Evolutionary conservation across 2,329 filamentous ascomycete genomes (phyloP).

Genomic region (Elsinoe necatrix): DNA sequence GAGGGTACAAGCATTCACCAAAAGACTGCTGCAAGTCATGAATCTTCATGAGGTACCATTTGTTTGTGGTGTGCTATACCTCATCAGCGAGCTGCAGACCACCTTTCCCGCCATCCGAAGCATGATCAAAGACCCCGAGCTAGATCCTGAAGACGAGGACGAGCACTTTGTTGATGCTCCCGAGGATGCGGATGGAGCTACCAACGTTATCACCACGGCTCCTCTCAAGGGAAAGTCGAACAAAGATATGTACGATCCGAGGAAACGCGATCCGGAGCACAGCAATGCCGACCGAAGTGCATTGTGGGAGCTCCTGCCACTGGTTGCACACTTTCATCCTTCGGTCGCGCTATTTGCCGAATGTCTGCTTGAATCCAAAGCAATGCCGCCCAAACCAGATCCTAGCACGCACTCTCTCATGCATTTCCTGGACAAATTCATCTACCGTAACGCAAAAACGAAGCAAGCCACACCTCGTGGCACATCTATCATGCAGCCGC

Average conservation of each 20-base stretch:
- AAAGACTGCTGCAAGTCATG: slow-evolving; percentile 80
- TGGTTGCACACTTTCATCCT: slow-evolving; percentile 79
- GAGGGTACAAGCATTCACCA: slow-evolving; percentile 90
- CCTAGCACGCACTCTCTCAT: slow-evolving; percentile 83
- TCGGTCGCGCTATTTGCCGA: slow-evolving; percentile 79
- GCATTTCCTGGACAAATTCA: slow-evolving; percentile 94
- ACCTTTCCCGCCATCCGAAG: slow-evolving; percentile 73
- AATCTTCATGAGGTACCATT: slow-evolving; percentile 88
- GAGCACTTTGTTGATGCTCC: slow-evolving; percentile 61
- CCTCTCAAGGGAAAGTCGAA: slow-evolving; percentile 17
- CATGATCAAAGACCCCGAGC: slow-evolving; percentile 72
- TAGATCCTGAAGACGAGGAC: slow-evolving; percentile 62
- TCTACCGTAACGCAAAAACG: slow-evolving; percentile 88
- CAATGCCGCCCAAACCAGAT: slow-evolving; percentile 79
- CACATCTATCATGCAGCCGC: slow-evolving; percentile 91
- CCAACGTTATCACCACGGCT: slow-evolving; percentile 24
- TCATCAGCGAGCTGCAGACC: slow-evolving; percentile 70
- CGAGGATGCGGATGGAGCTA: slow-evolving; percentile 41
- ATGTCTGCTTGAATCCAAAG: slow-evolving; percentile 58
- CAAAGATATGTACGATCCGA: slow-evolving; percentile 60
- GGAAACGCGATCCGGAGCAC: slow-evolving; percentile 84
- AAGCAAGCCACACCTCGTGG: slow-evolving; percentile 57
- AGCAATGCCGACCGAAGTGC: slow-evolving; percentile 90
- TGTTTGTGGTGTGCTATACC: slow-evolving; percentile 83
- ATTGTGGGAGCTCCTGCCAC: slow-evolving; percentile 83